phyloP scores from a whole-genome alignment of 2,329 filamentous ascomycete species.

The Clonostachys rosea region DNA sequence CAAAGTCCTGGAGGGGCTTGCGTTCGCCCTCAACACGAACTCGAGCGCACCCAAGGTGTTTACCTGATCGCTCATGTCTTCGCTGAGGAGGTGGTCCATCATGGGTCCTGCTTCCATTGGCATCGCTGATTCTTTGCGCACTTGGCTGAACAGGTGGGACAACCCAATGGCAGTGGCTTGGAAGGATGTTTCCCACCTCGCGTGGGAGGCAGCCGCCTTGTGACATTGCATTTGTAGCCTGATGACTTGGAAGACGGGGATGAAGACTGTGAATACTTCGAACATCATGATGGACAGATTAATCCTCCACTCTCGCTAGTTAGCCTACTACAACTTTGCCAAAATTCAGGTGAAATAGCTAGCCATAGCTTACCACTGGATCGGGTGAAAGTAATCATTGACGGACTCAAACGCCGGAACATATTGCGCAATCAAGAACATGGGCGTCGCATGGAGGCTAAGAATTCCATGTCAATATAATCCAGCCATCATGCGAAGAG shows the following conservation, averaged over 20 bases:
- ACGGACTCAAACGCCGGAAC: constrained; percentile 43
- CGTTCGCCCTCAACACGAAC: constrained; percentile 52
- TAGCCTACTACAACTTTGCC: neutral
- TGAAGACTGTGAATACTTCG: constrained; percentile 56
- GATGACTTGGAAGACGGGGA: constrained; percentile 57
- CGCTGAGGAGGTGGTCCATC: too few species aligned
- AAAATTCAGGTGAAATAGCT: neutral
- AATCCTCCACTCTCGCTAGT: constrained; percentile 14
- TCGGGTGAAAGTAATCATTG: constrained; percentile 52
- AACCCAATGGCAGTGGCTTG: constrained; percentile 9
- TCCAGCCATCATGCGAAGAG: too few species aligned
- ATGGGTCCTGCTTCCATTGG: constrained; percentile 3
- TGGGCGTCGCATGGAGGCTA: constrained; percentile 56
- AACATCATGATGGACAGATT: constrained; percentile 53
- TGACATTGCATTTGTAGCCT: constrained; percentile 29
- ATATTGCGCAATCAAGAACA: constrained; percentile 61
- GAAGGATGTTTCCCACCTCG: constrained; percentile 30
- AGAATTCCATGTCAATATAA: constrained; percentile 14
- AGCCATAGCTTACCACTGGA: constrained; percentile 51
- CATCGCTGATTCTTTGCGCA: constrained; percentile 5
- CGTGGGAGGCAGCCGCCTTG: constrained; percentile 36
- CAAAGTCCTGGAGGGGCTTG: constrained; percentile 57
- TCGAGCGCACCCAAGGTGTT: constrained; percentile 57
- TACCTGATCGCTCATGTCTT: constrained; percentile 3
- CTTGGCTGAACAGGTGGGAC: constrained; percentile 8